Base-by-base conservation (phyloP, 164 flowering plant species). In the Brasenia schreberi region DNA sequence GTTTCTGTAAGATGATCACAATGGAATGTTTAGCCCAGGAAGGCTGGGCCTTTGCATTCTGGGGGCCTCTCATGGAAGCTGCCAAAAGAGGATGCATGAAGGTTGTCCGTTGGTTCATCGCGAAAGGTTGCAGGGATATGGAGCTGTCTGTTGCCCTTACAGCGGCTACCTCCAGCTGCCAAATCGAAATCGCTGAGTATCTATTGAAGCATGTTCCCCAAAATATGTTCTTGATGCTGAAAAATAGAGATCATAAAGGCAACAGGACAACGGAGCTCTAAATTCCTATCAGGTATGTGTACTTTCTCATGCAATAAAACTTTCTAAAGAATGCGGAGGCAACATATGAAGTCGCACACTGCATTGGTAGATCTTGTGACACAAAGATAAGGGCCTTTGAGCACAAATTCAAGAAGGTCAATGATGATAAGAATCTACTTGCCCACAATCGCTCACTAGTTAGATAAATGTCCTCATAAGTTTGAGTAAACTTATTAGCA, bases 21-120 rank as follows among this genome's bases (percentile, higher is more conserved):
- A 92, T 90, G 98, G 93, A 88, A 74, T 90, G 98, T 68, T 80
- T 92, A 19, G 98, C 90, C 44, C 93, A 87, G 72, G 98, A 89
- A 74, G 98, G 96, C 42, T 82, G 88, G 68, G 95, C 98, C 59
- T 76, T 83, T 39, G 92, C 95, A 14, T 92, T 89, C 74, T 75
- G 88, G 71, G 98, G 96, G n/a, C 98, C 98, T 43, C 67, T 92
- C 53, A 87, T 89, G 98, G 80, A 96, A 75, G 98, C 96, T 7
- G 90, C 98, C 0, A 96, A 92, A 76, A 81, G 98, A 68, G 98
- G 98, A 17, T 85, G 95, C 73, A 68, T 87, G 84, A 86, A 83
- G 69, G 98, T 92, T 59, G 98, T 92, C 6, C 85, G 81, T 71
- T 92, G 98, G 98, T 92, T 88, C 73, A 93, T 92, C n/a, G 75